Evolutionary conservation across 1,139 yeast genomes (phyloP).

Genomic region (Scheffersomyces lignicola): DNA sequence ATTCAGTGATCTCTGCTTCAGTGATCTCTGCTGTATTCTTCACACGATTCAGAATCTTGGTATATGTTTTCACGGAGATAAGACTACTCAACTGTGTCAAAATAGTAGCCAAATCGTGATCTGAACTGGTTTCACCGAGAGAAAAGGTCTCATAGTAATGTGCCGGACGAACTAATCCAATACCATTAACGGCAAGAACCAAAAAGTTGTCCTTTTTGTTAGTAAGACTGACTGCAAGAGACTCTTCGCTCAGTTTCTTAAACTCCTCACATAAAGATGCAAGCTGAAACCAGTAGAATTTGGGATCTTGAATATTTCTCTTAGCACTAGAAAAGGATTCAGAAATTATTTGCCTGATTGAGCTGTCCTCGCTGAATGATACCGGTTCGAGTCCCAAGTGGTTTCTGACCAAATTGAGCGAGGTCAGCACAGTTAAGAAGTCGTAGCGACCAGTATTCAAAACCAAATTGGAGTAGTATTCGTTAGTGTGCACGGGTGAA

Average conservation of each 20-base stretch:
- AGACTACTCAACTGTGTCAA: constrained; percentile 20
- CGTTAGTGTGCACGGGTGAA: constrained; percentile 29
- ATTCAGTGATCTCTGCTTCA: constrained; percentile 20
- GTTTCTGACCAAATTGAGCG: constrained; percentile 32
- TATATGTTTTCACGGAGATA: constrained; percentile 29
- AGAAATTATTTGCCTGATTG: constrained; percentile 18
- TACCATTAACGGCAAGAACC: constrained; percentile 34
- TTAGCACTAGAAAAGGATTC: constrained; percentile 21
- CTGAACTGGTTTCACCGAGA: constrained; percentile 10
- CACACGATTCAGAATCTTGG: constrained; percentile 21
- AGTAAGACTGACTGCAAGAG: constrained; percentile 24
- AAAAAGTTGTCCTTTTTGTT: constrained; percentile 12
- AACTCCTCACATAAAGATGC: constrained; percentile 68
- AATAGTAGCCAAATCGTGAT: constrained; percentile 22
- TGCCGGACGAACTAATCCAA: constrained; percentile 33
- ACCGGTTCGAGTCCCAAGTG: constrained; percentile 15
- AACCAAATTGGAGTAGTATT: constrained; percentile 41
- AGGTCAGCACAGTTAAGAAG: constrained; percentile 40
- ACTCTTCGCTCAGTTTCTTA: constrained; percentile 57
- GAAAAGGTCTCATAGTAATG: constrained; percentile 32
- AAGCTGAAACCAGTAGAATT: constrained; percentile 53
- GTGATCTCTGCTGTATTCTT: constrained; percentile 14
- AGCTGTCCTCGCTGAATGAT: constrained; percentile 9
- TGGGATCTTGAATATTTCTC: constrained; percentile 10
- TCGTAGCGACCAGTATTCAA: constrained; percentile 52